Evolutionary conservation across 352 stramenopile genomes (phyloP).

Genomic region (Globisporangium parvum): DNA sequence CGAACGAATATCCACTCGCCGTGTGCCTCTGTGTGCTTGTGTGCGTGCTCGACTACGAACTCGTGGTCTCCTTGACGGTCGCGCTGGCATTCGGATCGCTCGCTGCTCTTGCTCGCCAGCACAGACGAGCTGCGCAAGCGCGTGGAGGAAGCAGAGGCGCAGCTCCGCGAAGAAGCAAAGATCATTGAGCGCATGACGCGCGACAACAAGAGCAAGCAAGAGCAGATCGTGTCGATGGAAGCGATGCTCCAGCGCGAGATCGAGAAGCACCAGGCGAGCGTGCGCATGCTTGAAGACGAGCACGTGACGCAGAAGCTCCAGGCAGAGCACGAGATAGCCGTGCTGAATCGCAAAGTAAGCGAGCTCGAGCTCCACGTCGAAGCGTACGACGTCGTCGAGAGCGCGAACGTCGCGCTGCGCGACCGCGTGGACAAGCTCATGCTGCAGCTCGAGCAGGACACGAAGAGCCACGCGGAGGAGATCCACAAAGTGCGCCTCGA

Average conservation of each 20-base stretch:
- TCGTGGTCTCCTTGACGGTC: conserved; percentile 20
- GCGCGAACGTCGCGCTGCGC: conserved; percentile 43
- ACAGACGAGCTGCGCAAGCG: conserved; percentile 67
- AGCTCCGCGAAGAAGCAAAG: conserved; percentile 72
- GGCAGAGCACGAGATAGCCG: conserved; percentile 51
- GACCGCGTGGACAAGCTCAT: conserved; percentile 55
- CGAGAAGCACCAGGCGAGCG: conserved; percentile 50
- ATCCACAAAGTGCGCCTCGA: conserved; percentile 74
- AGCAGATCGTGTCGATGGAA: conserved; percentile 68
- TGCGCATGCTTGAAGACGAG: conserved; percentile 58
- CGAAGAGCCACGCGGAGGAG: conserved; percentile 56
- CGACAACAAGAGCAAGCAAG: conserved; percentile 66
- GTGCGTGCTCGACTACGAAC: neutral
- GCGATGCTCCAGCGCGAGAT: conserved; percentile 48
- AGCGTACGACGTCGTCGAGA: conserved; percentile 60
- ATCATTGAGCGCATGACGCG: conserved; percentile 79
- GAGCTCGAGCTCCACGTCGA: conserved; percentile 68
- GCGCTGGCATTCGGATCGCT: neutral
- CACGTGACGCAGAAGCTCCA: conserved; percentile 49
- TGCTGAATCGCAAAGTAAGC: conserved; percentile 45
- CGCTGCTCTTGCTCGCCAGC: neutral
- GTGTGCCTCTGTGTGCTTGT: neutral
- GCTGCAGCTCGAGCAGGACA: conserved; percentile 61
- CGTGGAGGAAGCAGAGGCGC: conserved; percentile 64
- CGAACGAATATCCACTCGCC: conserved; percentile 63